Evolutionary conservation across 805 yeast species (phyloP).

Genomic region (Candida dendrica): DNA sequence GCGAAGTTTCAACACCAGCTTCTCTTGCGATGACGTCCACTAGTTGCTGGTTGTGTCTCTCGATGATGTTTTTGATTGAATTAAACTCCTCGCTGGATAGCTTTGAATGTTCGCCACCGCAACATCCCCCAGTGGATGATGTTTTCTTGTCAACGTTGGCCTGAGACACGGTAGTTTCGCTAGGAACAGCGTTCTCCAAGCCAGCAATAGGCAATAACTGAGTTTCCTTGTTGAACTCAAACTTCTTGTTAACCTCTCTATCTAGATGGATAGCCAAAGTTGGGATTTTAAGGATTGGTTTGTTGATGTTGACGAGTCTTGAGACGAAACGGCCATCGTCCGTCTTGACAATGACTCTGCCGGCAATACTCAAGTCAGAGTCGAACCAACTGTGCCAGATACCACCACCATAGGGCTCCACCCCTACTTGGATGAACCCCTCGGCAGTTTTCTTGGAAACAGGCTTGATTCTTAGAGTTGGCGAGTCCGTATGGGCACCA

Average conservation of each 20-base stretch:
- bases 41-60: conserved; percentile 72
- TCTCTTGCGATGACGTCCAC: conserved; percentile 65
- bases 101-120: conserved; percentile 39
- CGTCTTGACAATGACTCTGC: conserved; percentile 67
- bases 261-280: conserved; percentile 90
- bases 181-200: conserved; percentile 29
- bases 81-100: conserved; percentile 49
- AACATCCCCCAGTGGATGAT: conserved; percentile 29
- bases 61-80: conserved; percentile 55
- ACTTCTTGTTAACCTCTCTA: conserved; percentile 66
- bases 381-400: conserved; percentile 98
- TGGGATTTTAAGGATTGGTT: conserved; percentile 85
- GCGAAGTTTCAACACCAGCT: conserved; percentile 39
- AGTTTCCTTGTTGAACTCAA: conserved; percentile 85
- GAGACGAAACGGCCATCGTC: conserved; percentile 46
- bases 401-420: conserved; percentile 93
- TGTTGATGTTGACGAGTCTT: conserved; percentile 68
- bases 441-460: conserved; percentile 60
- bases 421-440: conserved; percentile 85
- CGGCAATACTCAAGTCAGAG: conserved; percentile 86
- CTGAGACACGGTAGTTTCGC: conserved; percentile 6
- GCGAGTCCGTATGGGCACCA: conserved; percentile 97
- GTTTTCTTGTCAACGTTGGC: conserved; percentile 3
- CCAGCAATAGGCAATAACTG: conserved; percentile 87
- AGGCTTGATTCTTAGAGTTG: conserved; percentile 84